Base-by-base conservation (phyloP, 2,329 filamentous ascomycete genomes). In the Cadophora sp. region DNA sequence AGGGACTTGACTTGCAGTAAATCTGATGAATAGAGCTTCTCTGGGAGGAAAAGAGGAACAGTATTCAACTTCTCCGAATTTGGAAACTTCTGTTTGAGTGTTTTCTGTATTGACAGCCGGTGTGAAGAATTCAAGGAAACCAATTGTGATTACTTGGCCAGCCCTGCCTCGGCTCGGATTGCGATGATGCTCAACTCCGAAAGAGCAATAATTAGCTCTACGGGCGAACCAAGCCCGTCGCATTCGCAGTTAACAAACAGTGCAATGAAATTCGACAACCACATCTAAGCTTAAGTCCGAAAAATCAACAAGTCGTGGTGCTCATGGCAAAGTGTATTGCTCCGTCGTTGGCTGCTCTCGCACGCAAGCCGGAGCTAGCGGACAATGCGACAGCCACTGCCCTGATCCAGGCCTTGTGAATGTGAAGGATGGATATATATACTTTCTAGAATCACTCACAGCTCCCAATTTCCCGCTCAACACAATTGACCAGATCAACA, bases 361-460 rank as follows among this genome's bases (percentile, higher is more conserved):
- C 39, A 27, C 36, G 55, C 36, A 58, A 43, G 55, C n/a, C 27
- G 36, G 5, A 43, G 33, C 18, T 39, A 20, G 18, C 51, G 55
- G 20, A 39, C n/a, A n/a, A n/a, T n/a, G n/a, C n/a, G n/a, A 7
- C n/a, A 39, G 4, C n/a, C 33, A 22, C 33, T 56, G 53, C 51
- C 51, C 51, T 33, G 27, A 55, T 55, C 18, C 51, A 30, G 51
- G 16, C 51, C 51, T 20, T 24, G 30, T 24, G 55, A 58, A 43
- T 41, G 20, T 5, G 33, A 41, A 27, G 8, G 41, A 41, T 20
- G 3, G 4, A 58, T 58, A 58, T 58, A 58, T 24, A 39, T 58
- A 24, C 33, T 43, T 20, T 43, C 20, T n/a, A 22, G 8, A 58
- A 16, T 11, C 5, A 5, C 14, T n/a, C 30, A 22, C 33, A 39